phyloP scores from a whole-genome alignment of 2,329 filamentous ascomycete genomes.

The Thelonectria blattea region DNA sequence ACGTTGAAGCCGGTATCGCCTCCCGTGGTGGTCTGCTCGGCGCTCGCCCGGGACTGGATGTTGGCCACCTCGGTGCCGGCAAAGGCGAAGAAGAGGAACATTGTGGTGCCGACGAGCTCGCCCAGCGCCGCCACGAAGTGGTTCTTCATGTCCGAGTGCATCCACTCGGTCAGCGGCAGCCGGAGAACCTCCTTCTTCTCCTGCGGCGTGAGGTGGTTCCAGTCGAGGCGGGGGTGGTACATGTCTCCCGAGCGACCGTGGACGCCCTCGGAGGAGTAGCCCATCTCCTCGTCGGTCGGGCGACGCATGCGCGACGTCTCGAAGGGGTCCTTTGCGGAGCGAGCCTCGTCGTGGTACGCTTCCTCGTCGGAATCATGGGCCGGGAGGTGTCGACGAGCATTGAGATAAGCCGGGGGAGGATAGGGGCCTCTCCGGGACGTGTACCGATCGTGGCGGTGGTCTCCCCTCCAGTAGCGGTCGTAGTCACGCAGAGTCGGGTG shows the following conservation, averaged over 20 bases:
- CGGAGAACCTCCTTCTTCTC: constrained; percentile 52
- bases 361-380: constrained; percentile 37
- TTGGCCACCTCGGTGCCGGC: constrained; percentile 50
- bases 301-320: constrained; percentile 25
- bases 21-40: constrained; percentile 49
- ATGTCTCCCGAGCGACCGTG: constrained; percentile 23
- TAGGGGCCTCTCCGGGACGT: constrained; percentile 30
- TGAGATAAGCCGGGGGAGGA: constrained; percentile 36
- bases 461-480: constrained; percentile 36
- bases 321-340: constrained; percentile 24
- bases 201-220: constrained; percentile 46
- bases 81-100: constrained; percentile 53
- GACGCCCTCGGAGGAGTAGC: constrained; percentile 15
- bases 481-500: constrained; percentile 32
- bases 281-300: constrained; percentile 35
- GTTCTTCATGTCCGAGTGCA: constrained; percentile 55
- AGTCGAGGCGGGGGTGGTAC: constrained; percentile 41
- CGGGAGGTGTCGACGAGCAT: constrained; percentile 26
- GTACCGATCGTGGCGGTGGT: constrained; percentile 32
- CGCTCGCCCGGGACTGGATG: constrained; percentile 40
- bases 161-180: constrained; percentile 53
- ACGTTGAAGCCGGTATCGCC: constrained; percentile 52
- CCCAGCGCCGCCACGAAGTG: constrained; percentile 47
- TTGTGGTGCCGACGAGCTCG: constrained; percentile 50
- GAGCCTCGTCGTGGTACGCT: constrained; percentile 29